These are phyloP conservation scores for Cyberlindnera xishuangbannaensis DNA, from an alignment of 805 yeast genomes.

Conservation along the genomic window DNA sequence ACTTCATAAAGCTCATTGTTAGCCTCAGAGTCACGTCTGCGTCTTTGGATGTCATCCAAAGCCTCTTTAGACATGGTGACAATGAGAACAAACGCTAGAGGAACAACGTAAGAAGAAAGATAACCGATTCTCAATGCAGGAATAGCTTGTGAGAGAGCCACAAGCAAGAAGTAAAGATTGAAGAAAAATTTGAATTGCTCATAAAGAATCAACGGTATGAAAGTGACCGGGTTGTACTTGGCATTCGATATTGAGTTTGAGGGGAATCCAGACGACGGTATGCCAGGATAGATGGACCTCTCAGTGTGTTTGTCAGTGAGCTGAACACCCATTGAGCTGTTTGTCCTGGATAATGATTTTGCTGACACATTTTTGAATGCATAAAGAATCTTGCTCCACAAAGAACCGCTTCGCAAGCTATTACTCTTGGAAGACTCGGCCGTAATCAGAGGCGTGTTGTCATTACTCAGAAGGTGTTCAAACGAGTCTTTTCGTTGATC, in stretches of 20 bases:
- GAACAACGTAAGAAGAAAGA: constrained; percentile 86
- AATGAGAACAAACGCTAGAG: constrained; percentile 83
- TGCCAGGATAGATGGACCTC: constrained; percentile 38
- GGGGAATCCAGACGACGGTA: constrained; percentile 38
- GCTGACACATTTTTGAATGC: constrained; percentile 6
- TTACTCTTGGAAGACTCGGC: constrained; percentile 1
- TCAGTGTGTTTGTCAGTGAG: constrained; percentile 29
- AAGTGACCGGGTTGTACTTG: constrained; percentile 82
- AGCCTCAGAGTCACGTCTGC: constrained; percentile 85
- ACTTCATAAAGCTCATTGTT: constrained; percentile 81
- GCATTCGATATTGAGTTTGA: constrained; percentile 90
- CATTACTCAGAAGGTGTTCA: constrained; percentile 19
- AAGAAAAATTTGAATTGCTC: constrained; percentile 97
- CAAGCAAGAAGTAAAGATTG: constrained; percentile 85
- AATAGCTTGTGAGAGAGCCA: constrained; percentile 88
- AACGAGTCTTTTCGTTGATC: constrained; percentile 23
- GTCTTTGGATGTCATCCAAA: constrained; percentile 83
- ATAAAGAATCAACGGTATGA: constrained; percentile 81
- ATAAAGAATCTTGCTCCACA: constrained; percentile 15
- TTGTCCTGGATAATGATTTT: constrained; percentile 8
- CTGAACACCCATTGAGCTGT: constrained; percentile 15
- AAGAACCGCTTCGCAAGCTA: neutral
- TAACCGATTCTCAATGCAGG: constrained; percentile 92
- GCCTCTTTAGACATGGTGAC: constrained; percentile 97
- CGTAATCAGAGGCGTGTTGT: constrained; percentile 15